Percentiles rank a stretch among this genome's conserved stretches.
phyloP scores from a whole-genome alignment of 768 basidiomycete species.

The Suillus hirtellus region DNA sequence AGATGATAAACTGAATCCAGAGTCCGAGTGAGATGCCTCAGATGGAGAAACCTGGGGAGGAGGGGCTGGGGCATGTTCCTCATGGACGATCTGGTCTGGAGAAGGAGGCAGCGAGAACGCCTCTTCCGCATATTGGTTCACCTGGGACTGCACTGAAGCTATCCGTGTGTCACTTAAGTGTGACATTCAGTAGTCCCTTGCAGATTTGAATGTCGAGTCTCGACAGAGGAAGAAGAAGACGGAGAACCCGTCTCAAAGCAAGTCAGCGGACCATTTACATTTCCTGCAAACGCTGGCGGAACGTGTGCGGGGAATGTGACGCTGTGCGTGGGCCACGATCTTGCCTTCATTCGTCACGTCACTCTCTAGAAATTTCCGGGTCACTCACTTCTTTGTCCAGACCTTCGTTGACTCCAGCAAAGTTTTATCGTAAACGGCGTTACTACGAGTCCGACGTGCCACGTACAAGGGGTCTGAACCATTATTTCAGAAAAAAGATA shows the following conservation, averaged over 20 bases:
- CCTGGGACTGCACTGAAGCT: background rate
- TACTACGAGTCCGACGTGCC: background rate
- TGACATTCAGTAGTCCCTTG: conserved; percentile 10
- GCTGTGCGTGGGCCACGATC: conserved; percentile 10
- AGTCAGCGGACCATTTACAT: conserved; percentile 7
- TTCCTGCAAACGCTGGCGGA: conserved; percentile 9
- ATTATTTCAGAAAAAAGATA: background rate
- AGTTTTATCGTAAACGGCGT: background rate
- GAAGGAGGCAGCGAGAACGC: background rate
- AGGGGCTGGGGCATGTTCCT: conserved; percentile 12
- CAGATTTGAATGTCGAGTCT: background rate
- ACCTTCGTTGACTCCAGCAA: background rate
- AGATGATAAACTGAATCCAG: conserved; percentile 32
- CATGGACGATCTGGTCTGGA: conserved; percentile 3
- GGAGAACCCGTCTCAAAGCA: conserved; percentile 7
- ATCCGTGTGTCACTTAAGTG: background rate
- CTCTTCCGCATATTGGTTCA: conserved; percentile 1
- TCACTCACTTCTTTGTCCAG: background rate
- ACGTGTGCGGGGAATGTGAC: conserved; percentile 11
- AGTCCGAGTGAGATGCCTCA: conserved; percentile 29
- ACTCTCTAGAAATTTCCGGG: conserved; percentile 7
- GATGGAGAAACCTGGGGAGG: conserved; percentile 11
- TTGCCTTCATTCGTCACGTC: conserved; percentile 9
- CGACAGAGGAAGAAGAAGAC: conserved; percentile 1
- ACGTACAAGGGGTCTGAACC: background rate